Conservation (phyloP, 2,329 filamentous ascomycete genomes). For the Sclerotinia spermophila region DNA sequence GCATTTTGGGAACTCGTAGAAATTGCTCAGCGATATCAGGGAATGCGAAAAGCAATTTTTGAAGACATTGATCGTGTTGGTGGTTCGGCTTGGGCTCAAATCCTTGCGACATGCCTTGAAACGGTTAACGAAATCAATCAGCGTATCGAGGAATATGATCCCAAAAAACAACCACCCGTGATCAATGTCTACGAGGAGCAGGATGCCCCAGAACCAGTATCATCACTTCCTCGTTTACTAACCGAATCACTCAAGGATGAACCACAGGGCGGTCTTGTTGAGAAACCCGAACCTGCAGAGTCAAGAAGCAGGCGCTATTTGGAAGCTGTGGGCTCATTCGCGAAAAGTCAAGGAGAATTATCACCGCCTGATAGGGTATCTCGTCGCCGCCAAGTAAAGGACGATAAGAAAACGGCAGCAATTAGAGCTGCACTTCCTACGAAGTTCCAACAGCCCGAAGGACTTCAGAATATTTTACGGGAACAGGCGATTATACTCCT, state of each 20-base stretch:
- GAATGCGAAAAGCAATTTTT: constrained; percentile 74
- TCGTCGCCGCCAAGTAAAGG: constrained; percentile 1
- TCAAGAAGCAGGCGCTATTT: constrained; percentile 23
- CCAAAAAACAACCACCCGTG: constrained; percentile 39
- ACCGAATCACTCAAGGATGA: constrained; percentile 30
- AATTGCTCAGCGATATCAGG: constrained; percentile 70
- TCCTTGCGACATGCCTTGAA: constrained; percentile 65
- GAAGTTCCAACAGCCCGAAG: constrained; percentile 3
- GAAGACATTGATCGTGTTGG: constrained; percentile 80
- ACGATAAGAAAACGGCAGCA: constrained; percentile 4
- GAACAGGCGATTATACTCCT: constrained; percentile 32
- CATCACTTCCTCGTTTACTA: constrained; percentile 31
- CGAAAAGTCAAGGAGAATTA: constrained; percentile 33
- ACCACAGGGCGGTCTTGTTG: constrained; percentile 33
- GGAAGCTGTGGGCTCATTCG: constrained; percentile 30
- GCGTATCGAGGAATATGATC: constrained; percentile 58
- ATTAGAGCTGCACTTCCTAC: background rate
- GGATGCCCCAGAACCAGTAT: constrained; percentile 31
- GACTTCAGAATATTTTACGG: constrained; percentile 4
- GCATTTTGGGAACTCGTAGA: constrained; percentile 87
- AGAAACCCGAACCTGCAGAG: constrained; percentile 21
- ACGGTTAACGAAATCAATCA: constrained; percentile 64
- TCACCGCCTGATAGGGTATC: constrained; percentile 22
- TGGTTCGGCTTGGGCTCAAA: constrained; percentile 77
- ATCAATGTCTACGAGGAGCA: constrained; percentile 8